Evolutionary conservation across 2,329 filamentous ascomycete species (phyloP), one percentile per base, ranked within the genome.

Genomic region (Lecanosticta acicola): DNA sequence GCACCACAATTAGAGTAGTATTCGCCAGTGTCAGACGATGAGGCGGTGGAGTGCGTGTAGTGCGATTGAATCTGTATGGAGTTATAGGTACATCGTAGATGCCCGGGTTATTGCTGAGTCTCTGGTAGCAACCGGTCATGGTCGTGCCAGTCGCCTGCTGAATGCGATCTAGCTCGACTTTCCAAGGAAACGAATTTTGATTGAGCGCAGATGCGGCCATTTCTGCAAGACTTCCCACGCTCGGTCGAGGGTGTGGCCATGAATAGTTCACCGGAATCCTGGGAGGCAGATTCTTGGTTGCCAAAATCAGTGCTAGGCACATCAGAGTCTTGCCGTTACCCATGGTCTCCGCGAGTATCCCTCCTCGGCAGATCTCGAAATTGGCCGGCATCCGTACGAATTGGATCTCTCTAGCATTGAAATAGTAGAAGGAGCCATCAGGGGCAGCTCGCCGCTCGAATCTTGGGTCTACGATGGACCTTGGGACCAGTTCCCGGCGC

Each of bases 281-380:
- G 3, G 87, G 78, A 9, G 81, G 77, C 50, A 90, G 77, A 24
- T 81, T 73, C 56, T 78, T 81, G 0, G 87, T 94, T 2, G 87
- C 83, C 19, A 94, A 71, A 32, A 96, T 70, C n/a, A 74, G 59
- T 3, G 73, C 65, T 2, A 97, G 69, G 53, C 85, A 91, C 9
- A 96, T 94, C 19, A 96, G 68, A 0, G 91, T 96, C 69, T 96
- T 97, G 0, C 91, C 90, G 38, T 69, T 44, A 4, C 84, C 84
- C 85, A 90, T 90, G 53, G 86, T 83, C 60, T 93, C 87, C 0
- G 85, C 85, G 11, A 89, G 69, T 11, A 91, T 84, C 2, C 89
- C 91, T 26, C 90, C 89, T 47, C 77, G 75, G 3, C 83, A 77
- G 19, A 80, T 76, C 36, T 93, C 87, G 56, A 91, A 95, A 48